Percentiles rank a stretch among this genome's conserved stretches.
Evolutionary conservation across 192 early-diverging fungal species (phyloP).

Genomic region (Rhizophagus sp.): DNA sequence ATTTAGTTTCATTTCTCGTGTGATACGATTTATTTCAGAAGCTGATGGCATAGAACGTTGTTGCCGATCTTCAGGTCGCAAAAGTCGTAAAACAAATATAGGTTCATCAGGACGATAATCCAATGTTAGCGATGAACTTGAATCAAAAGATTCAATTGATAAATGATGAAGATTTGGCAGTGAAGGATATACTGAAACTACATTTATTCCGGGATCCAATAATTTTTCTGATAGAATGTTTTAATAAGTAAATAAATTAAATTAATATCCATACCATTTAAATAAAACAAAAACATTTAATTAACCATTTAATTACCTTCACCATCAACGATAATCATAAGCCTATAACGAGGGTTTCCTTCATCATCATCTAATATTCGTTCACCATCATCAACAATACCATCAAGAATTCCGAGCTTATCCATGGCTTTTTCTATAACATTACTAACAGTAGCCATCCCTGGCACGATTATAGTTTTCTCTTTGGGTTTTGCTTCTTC

Average conservation of each 20-base stretch:
- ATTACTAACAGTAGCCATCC: conserved; percentile 42
- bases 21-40: neutral
- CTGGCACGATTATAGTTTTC: neutral
- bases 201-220: neutral
- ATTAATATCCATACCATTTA: neutral
- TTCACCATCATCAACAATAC: conserved; percentile 45
- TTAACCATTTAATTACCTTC: conserved; percentile 6
- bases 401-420: conserved; percentile 50
- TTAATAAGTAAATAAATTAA: neutral
- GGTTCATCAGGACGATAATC: conserved; percentile 29
- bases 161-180: conserved; percentile 10
- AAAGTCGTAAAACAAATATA: conserved; percentile 31
- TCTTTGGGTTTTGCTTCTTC: conserved; percentile 32
- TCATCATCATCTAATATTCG: conserved; percentile 7
- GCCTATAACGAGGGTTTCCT: conserved; percentile 16
- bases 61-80: conserved; percentile 15
- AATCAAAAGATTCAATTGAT: conserved; percentile 29
- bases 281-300: neutral
- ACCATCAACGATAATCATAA: conserved; percentile 23
- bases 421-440: conserved; percentile 48
- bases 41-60: conserved; percentile 5
- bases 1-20: neutral
- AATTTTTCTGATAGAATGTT: conserved; percentile 11
- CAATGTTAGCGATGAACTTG: neutral
- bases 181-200: conserved; percentile 13